Conservation (phyloP, 1,139 yeast genomes). For the Kluyveromyces sp. region DNA sequence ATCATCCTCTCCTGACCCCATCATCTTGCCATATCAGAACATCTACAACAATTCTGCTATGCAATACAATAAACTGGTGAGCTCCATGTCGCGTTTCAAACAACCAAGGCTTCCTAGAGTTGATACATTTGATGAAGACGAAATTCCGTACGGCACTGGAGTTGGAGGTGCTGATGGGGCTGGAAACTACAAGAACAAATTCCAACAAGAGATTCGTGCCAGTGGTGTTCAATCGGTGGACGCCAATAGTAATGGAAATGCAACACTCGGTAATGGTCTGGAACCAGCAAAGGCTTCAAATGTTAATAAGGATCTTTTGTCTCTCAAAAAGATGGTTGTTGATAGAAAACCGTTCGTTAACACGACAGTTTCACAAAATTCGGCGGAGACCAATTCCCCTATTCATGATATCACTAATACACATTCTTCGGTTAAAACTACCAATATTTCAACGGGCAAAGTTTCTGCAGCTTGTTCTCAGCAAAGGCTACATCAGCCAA, state of each 20-base stretch:
- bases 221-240: constrained; percentile 33
- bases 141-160: constrained; percentile 1
- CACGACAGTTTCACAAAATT: background rate
- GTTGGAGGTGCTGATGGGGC: background rate
- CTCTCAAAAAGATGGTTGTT: constrained; percentile 29
- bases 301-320: constrained; percentile 27
- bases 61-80: constrained; percentile 6
- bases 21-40: constrained; percentile 10
- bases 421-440: background rate
- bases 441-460: background rate
- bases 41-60: constrained; percentile 9
- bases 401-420: background rate
- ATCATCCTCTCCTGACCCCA: constrained; percentile 1
- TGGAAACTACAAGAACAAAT: constrained; percentile 15
- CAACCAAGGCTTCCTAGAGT: constrained; percentile 7
- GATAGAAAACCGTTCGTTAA: constrained; percentile 20
- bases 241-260: constrained; percentile 18
- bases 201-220: constrained; percentile 31
- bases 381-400: constrained; percentile 1
- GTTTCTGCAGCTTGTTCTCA: background rate
- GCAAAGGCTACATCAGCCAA: constrained; percentile 6
- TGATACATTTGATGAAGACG: constrained; percentile 7
- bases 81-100: constrained; percentile 5
- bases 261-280: constrained; percentile 31
- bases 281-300: constrained; percentile 33